Evolutionary conservation across 208 protist genomes (phyloP).

Genomic region (Jaenimonas drosophilae): DNA sequence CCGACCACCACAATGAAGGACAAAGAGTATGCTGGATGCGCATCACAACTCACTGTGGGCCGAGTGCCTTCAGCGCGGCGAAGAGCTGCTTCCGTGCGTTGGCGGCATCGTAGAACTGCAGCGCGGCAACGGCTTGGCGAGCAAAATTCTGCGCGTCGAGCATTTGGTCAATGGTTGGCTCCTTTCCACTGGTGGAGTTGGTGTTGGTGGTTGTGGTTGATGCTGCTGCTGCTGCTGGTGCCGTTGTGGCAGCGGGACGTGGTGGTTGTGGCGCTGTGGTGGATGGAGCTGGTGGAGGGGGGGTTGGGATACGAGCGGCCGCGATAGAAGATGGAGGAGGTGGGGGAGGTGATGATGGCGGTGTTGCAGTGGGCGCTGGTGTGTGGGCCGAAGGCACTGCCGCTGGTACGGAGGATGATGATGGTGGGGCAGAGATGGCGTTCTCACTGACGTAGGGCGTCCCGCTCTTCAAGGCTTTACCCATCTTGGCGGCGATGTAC

Average conservation of each 20-base stretch:
- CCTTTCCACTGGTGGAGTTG: constrained; percentile 1
- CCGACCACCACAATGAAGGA: constrained; percentile 4
- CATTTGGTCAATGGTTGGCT: constrained; percentile 52
- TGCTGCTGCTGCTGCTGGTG: constrained; percentile 8
- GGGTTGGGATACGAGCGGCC: neutral
- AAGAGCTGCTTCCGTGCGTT: constrained; percentile 43
- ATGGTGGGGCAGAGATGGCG: neutral
- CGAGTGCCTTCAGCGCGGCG: constrained; percentile 29
- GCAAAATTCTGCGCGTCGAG: constrained; percentile 74
- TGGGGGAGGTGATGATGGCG: too few relatives aligned
- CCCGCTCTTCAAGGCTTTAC: constrained; percentile 42
- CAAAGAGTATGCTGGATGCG: constrained; percentile 2
- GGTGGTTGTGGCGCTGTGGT: neutral
- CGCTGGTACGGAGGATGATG: too few relatives aligned
- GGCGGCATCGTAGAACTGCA: constrained; percentile 72
- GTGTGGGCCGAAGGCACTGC: too few relatives aligned
- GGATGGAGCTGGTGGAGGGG: neutral
- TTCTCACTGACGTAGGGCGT: constrained; percentile 50
- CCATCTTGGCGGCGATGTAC: constrained; percentile 64
- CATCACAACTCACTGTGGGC: constrained; percentile 9
- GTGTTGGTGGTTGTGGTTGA: neutral
- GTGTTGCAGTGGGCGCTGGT: too few relatives aligned
- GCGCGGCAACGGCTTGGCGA: constrained; percentile 53
- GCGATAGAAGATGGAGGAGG: neutral
- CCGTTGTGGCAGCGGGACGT: neutral